These are phyloP conservation scores for Psidium friedrichsthalianum DNA, from an alignment of 345 rosid genomes.

Conservation along the genomic window DNA sequence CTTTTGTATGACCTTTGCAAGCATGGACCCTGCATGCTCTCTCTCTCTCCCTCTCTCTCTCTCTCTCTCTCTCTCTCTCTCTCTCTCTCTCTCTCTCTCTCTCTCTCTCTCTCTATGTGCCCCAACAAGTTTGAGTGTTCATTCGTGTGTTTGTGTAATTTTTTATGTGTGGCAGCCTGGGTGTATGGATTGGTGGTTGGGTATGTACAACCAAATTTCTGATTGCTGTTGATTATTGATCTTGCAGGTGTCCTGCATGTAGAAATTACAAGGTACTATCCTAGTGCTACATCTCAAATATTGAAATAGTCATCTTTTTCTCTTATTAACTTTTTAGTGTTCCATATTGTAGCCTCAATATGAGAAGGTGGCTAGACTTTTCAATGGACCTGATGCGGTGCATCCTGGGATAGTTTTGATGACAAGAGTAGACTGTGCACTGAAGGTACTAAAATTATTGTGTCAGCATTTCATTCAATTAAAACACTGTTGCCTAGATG, in stretches of 20 bases:
- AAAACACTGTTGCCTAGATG: background rate
- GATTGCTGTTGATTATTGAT: slow-evolving; percentile 1
- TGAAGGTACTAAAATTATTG: slow-evolving; percentile 37
- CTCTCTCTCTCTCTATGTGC: background rate
- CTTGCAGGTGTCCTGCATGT: slow-evolving; percentile 97
- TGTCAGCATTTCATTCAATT: background rate
- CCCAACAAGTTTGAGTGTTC: background rate
- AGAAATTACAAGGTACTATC: slow-evolving; percentile 85
- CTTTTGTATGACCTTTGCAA: background rate
- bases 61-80: background rate
- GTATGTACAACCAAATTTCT: background rate
- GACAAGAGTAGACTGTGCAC: slow-evolving; percentile 91
- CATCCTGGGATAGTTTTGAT: slow-evolving; percentile 79
- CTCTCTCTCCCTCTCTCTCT: background rate
- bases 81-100: background rate
- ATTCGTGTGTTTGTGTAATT: background rate
- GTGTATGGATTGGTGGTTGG: background rate
- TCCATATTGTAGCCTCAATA: slow-evolving; percentile 68
- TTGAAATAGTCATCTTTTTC: background rate
- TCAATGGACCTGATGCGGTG: slow-evolving; percentile 75
- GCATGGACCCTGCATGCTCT: background rate
- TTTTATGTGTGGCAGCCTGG: background rate
- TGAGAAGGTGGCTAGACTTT: slow-evolving; percentile 91
- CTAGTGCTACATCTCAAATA: background rate
- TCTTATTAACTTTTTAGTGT: background rate